A percentile compares a stretch with the other conserved stretches of the same genome.
phyloP scores from a whole-genome alignment of 352 stramenopile genomes.

The Phytophthora agathidicida region DNA sequence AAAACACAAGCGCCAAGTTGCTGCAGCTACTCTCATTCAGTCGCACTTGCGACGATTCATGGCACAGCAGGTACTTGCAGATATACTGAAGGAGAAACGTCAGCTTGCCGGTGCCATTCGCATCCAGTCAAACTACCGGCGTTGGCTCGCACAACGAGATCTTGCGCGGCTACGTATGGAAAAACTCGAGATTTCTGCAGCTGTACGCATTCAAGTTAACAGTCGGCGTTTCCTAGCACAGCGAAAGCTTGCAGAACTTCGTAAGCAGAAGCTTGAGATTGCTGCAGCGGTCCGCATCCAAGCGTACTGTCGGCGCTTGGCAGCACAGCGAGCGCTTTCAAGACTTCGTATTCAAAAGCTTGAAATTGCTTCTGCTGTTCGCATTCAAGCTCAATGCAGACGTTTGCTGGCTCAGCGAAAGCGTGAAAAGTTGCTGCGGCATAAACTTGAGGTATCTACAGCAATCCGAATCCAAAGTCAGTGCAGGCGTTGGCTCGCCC shows the following conservation, averaged over 20 bases:
- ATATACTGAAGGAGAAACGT: slow-evolving; percentile 24
- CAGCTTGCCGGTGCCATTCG: slow-evolving; percentile 13
- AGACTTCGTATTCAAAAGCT: not conserved
- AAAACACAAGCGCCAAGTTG: slow-evolving; percentile 25
- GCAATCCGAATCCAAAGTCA: slow-evolving; percentile 38
- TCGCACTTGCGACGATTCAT: slow-evolving; percentile 29
- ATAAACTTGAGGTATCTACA: slow-evolving; percentile 14
- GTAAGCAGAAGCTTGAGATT: slow-evolving; percentile 5
- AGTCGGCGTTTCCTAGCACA: slow-evolving; percentile 22
- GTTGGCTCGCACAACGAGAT: slow-evolving; percentile 27
- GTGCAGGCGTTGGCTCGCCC: slow-evolving; percentile 34
- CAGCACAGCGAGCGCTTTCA: slow-evolving; percentile 7
- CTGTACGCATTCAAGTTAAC: slow-evolving; percentile 18
- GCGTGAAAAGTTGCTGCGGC: slow-evolving; percentile 7
- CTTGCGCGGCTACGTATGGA: slow-evolving; percentile 8
- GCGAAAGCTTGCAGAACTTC: slow-evolving; percentile 5
- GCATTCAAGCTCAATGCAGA: slow-evolving; percentile 23
- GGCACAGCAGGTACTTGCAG: slow-evolving; percentile 8
- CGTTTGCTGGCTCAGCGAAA: slow-evolving; percentile 10
- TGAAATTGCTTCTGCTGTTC: slow-evolving; percentile 5
- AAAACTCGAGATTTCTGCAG: slow-evolving; percentile 10
- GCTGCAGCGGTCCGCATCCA: slow-evolving; percentile 23
- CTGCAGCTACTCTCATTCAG: slow-evolving; percentile 34
- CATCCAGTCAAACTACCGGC: slow-evolving; percentile 26
- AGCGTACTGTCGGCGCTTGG: slow-evolving; percentile 17